Percentiles rank a stretch among this genome's conserved stretches.
phyloP scores from a whole-genome alignment of 768 basidiomycete genomes.

The Rhizopogon vinicolor region DNA sequence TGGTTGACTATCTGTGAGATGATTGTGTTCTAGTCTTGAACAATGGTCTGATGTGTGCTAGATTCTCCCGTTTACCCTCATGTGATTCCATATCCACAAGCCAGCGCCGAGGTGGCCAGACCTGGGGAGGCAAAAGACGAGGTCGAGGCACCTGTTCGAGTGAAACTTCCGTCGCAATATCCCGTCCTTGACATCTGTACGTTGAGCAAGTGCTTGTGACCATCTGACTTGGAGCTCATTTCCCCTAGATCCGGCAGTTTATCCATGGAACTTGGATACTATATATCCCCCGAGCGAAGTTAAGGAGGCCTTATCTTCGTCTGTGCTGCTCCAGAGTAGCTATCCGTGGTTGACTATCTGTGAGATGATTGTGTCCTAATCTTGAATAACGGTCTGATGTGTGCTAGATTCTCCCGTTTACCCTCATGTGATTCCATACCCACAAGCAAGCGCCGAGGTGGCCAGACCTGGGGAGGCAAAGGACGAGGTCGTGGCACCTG shows the following conservation, averaged over 20 bases:
- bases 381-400: slow-evolving; percentile 1
- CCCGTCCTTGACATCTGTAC: slow-evolving; percentile 32
- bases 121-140: slow-evolving; percentile 2
- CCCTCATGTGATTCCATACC: background rate
- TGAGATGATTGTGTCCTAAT: slow-evolving; percentile 12
- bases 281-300: slow-evolving; percentile 17
- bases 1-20: slow-evolving; percentile 33
- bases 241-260: slow-evolving; percentile 14
- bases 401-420: slow-evolving; percentile 18
- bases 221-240: background rate
- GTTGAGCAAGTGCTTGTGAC: slow-evolving; percentile 4
- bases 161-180: slow-evolving; percentile 13
- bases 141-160: background rate
- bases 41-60: slow-evolving; percentile 6
- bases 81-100: slow-evolving; percentile 11
- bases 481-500: too few species aligned
- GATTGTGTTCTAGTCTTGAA: background rate
- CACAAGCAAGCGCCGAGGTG: too few species aligned
- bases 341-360: slow-evolving; percentile 38
- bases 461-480: too few species aligned
- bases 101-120: slow-evolving; percentile 2
- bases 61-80: slow-evolving; percentile 21
- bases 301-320: slow-evolving; percentile 1
- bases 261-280: slow-evolving; percentile 21
- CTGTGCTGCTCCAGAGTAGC: slow-evolving; percentile 7